Base-by-base conservation (phyloP, 805 yeast genomes). In the Martiniozyma abietophila region DNA sequence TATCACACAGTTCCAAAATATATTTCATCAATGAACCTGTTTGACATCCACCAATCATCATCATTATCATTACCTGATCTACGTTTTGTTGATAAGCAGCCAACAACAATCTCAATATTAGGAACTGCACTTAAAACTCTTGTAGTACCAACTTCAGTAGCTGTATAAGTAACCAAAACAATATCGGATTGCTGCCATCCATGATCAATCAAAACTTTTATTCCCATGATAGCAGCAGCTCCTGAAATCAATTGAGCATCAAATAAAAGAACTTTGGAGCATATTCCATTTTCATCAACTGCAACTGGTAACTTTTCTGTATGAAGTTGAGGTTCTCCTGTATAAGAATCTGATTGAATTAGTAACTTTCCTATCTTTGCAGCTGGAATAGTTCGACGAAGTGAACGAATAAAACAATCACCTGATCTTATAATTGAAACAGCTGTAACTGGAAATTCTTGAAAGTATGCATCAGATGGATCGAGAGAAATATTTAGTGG, bases 291-390 rank as follows among this genome's bases (percentile, higher is more conserved):
- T n/a, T 32, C 14, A 15, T 20, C 26, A 14, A 10, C 16, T 3
- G 25, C 17, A 2, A 25, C 15, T 0, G 96, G 96, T 25, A 89
- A 57, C 17, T 74, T 69, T 43, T 80, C 80, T n/a, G 78, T 74
- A 54, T 88, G 96, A 40, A 92, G 64, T 51, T 80, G 88, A 1
- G 98, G 97, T 58, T 89, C 97, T 7, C 97, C 97, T 0, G 97
- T 88, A 16, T 64, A 58, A 0, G 92, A 66, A 54, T 88, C 95
- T 6, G 94, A 78, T 56, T 86, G 95, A 47, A 89, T 86, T 30
- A 89, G 62, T 17, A 89, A 54, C 50, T 88, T 83, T 0, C 98
- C 97, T 23, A 85, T 67, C 8, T 74, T 68, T 9, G 84, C 76
- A 32, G 77, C 84, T 1, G 96, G 89, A 18, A 85, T 64, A 0